A percentile compares a stretch with the other conserved stretches of the same genome.
Conservation (phyloP, 495 filamentous ascomycete genomes). For the Immersiella caudata region DNA sequence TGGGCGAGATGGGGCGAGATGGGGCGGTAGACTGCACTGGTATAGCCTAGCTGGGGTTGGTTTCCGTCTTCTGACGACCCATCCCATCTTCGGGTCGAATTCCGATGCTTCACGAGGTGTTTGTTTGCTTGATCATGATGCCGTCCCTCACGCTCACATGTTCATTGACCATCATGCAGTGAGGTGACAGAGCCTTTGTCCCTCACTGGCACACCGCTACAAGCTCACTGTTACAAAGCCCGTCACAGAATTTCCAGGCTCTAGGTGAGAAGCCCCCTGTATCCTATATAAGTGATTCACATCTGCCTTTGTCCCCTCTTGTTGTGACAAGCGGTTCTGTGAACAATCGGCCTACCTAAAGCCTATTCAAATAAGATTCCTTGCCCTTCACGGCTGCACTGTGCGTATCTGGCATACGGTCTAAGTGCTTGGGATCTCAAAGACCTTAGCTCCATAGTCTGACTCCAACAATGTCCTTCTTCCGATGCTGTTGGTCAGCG, state of each 20-base stretch:
- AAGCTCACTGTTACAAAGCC: neutral
- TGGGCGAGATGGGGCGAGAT: slow-evolving; percentile 32
- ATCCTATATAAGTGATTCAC: neutral
- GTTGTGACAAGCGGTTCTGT: neutral
- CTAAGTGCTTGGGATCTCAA: no score
- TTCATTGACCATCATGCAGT: neutral
- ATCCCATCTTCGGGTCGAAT: neutral
- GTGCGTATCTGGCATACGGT: neutral
- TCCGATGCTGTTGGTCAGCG: no score
- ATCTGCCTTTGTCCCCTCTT: neutral
- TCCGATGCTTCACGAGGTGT: neutral
- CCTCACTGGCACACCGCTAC: neutral
- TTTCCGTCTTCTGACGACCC: neutral
- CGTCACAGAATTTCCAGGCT: neutral
- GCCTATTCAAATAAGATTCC: neutral
- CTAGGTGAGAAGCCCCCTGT: neutral
- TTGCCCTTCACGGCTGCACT: neutral
- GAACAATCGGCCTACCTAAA: neutral
- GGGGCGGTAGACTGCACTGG: slow-evolving; percentile 22
- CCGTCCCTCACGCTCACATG: neutral
- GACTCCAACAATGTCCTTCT: no score
- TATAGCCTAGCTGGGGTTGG: neutral
- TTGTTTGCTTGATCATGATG: neutral
- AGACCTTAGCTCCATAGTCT: no score
- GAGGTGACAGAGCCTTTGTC: neutral